Base-by-base conservation (phyloP, 768 basidiomycete genomes). In the Leccinum boreale region DNA sequence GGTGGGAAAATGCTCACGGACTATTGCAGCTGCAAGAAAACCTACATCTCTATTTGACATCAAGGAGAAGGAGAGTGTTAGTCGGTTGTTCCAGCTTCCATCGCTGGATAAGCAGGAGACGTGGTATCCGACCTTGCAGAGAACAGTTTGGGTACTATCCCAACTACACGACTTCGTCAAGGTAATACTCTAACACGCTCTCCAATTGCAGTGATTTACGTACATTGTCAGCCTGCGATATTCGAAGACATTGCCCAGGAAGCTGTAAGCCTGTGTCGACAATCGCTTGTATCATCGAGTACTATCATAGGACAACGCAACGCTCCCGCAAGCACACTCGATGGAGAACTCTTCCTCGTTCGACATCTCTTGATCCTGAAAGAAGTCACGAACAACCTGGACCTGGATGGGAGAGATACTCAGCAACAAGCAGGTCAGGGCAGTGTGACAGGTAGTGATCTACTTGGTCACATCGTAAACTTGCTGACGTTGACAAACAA, bases 191-290 rank as follows among this genome's bases (percentile, higher is more conserved):
- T 31, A 14, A 35, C 24, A 21, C 17, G 3, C 35, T 47, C 33
- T 57, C 7, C 15, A 24, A 19, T n/a, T 36, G 29, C 23, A 7
- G 19, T 33, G 42, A 19, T 46, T 61, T 46, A 61, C 58, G 6
- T 51, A 50, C 17, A n/a, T 51, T 28, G 28, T 42, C 58, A 98
- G 94, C 87, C 91, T n/a, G 88, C 86, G 1, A 95, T 98, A 57
- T 99, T 97, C 58, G 90, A 94, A 65, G 97, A 99, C 70, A 90
- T 98, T 42, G 94, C 96, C 0, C 92, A 94, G 74, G 95, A 98
- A 74, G 92, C 95, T 0, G 80, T 97, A 31, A 79, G 81, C 12
- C 77, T 93, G 4, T 96, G 94, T 70, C 84, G 87, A 35, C 81
- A 87, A 58, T 96, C 95, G 0, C 81, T 98, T 4, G 78, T 89